Conservation (phyloP, 768 basidiomycete species). For the Naganishia onofrii region DNA sequence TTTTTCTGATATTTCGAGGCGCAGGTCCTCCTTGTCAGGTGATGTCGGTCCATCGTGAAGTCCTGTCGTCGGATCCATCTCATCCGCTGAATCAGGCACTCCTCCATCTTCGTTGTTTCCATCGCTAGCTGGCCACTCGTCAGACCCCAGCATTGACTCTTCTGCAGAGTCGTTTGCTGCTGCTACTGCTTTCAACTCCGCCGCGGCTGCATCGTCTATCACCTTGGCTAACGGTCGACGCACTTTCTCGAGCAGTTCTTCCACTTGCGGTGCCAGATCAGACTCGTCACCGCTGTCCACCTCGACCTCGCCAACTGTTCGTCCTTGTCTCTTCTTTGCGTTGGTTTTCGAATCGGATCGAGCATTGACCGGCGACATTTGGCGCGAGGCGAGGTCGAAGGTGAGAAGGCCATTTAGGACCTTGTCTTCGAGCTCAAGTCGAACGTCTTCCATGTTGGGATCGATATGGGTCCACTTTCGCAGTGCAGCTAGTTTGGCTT, state of each 20-base stretch:
- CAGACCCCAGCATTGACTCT: neutral
- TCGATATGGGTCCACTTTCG: conserved; percentile 51
- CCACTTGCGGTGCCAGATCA: conserved; percentile 11
- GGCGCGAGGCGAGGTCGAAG: conserved; percentile 16
- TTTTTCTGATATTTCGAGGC: neutral
- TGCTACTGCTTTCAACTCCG: neutral
- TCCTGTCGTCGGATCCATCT: conserved; percentile 3
- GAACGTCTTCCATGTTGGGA: conserved; percentile 34
- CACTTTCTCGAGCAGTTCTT: conserved; percentile 4
- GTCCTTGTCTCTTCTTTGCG: neutral
- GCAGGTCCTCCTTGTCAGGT: neutral
- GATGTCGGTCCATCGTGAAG: neutral
- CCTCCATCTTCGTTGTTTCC: conserved; percentile 11
- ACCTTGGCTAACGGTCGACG: neutral
- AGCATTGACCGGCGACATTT: neutral
- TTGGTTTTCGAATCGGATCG: neutral
- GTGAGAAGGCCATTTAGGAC: conserved; percentile 40
- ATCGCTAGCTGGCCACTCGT: conserved; percentile 20
- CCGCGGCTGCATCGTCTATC: neutral
- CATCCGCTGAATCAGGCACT: conserved; percentile 26
- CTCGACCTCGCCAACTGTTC: neutral
- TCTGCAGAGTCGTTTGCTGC: neutral
- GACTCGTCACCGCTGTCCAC: conserved; percentile 4
- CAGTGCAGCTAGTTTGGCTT: conserved; percentile 49
- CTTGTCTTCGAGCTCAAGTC: conserved; percentile 36